Base-by-base conservation (phyloP, 2,329 filamentous ascomycete genomes). In the Fusarium duplospermum region DNA sequence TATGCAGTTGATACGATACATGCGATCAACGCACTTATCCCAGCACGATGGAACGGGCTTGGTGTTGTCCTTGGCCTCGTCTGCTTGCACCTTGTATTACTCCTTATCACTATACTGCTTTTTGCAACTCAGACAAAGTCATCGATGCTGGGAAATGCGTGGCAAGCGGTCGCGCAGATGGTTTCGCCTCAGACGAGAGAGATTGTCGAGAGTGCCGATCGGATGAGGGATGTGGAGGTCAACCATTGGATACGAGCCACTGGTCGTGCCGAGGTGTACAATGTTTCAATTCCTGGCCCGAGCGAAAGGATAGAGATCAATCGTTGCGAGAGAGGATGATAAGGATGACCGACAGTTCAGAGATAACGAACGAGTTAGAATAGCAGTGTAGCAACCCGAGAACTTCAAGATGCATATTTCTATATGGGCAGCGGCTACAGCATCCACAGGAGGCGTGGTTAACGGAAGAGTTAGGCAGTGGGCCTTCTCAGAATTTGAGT, bases 151-250 rank as follows among this genome's bases (percentile, higher is more conserved):
- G 72, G 64, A 3, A 62, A 73, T 13, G 47, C 64, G 3, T 75
- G 72, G 70, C 70, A 75, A 3, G 64, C 67, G 2, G 35, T 71
- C 2, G 42, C 64, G 1, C 57, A 73, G 22, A 62, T 71, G 11
- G 29, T 69, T 3, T 73, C 73, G 4, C 35, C 72, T 1, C 35
- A 69, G 6, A 75, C 67, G 1, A 63, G 38, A 13, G 72, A 68
- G 14, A 45, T 71, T 14, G 38, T 40, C 38, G 38, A 40, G 38
- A 20, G 18, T 18, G 38, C 38, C 20, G 18, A 40, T 40, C 4
- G 38, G 38, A 40, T 40, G 38, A n/a, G 38, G 10, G 38, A 42
- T 20, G 38, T 7, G 38, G 38, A 20, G n/a, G 38, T 42, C n/a
- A 13, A 13, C n/a, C 38, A 42, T 10, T 20, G n/a, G 38, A 20